Evolutionary conservation across 164 flowering plant species (phyloP).

Genomic region (Echeveria elegans): DNA sequence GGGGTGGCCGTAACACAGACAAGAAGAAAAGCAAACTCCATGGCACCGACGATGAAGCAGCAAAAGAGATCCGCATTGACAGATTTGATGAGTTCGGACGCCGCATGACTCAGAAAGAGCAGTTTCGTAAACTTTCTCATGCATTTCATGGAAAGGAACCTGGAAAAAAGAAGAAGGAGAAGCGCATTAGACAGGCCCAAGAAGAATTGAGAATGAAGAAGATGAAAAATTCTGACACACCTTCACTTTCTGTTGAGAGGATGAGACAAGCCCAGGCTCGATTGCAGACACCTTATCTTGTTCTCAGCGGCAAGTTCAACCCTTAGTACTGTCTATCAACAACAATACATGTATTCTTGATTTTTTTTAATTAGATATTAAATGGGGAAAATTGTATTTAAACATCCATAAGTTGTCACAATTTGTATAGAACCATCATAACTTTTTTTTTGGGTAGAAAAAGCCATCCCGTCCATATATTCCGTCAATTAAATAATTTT

Average conservation of each 20-base stretch:
- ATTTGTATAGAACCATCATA: no score
- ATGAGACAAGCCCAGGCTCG: slow-evolving; percentile 93
- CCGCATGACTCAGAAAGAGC: slow-evolving; percentile 95
- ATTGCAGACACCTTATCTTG: slow-evolving; percentile 70
- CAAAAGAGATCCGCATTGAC: slow-evolving; percentile 70
- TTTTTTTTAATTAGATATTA: no score
- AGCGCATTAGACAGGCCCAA: slow-evolving; percentile 72
- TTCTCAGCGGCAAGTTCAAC: slow-evolving; percentile 84
- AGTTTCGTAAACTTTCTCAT: slow-evolving; percentile 77
- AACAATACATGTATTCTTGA: no score
- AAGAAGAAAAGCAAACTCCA: slow-evolving; percentile 96
- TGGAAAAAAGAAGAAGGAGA: slow-evolving; percentile 95
- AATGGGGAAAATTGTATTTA: no score
- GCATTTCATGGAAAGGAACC: slow-evolving; percentile 95
- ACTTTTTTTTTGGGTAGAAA: no score
- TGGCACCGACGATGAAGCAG: slow-evolving; percentile 54
- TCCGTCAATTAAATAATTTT: no score
- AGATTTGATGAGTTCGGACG: slow-evolving; percentile 88
- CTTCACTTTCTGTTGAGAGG: slow-evolving; percentile 74
- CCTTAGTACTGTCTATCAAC: slow-evolving; percentile 55
- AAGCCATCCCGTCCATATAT: no score
- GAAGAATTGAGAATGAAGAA: slow-evolving; percentile 86
- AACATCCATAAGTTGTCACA: no score
- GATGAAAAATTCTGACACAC: slow-evolving; percentile 93
- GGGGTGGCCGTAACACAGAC: slow-evolving; percentile 99